phyloP scores from a whole-genome alignment of 2,329 filamentous ascomycete species.

The Helotiales sp. region DNA sequence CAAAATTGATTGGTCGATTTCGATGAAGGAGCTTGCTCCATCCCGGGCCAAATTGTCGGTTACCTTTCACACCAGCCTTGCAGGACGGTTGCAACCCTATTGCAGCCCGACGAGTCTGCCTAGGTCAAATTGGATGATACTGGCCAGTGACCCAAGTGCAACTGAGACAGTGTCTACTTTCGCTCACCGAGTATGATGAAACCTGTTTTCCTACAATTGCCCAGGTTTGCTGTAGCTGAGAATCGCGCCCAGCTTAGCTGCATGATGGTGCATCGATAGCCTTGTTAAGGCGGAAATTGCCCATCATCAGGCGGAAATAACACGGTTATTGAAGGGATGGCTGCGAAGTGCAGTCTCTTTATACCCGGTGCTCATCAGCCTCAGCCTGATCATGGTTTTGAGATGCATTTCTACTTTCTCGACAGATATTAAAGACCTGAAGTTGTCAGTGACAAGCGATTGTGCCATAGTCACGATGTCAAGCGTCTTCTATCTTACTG shows the following conservation, averaged over 20 bases:
- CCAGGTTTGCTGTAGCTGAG: neutral
- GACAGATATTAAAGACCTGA: neutral
- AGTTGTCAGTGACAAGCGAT: neutral
- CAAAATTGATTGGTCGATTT: neutral
- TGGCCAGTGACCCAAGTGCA: neutral
- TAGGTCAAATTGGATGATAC: neutral
- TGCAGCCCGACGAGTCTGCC: neutral
- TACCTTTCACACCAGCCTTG: neutral
- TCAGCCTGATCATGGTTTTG: neutral
- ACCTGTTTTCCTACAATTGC: neutral
- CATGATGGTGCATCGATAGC: neutral
- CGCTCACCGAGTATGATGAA: neutral
- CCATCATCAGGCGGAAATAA: neutral
- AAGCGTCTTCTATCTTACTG: neutral
- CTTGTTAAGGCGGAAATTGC: neutral
- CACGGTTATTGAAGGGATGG: neutral
- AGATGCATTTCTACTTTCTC: neutral
- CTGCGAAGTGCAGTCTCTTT: neutral
- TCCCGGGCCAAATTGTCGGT: too few relatives aligned
- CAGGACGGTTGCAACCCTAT: neutral
- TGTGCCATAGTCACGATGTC: neutral
- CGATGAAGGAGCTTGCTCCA: conserved; percentile 7
- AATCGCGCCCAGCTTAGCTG: neutral
- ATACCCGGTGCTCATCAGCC: neutral
- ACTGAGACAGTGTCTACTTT: neutral